These are phyloP conservation scores for Neurospora sp. DNA, from an alignment of 2,329 filamentous ascomycete species.

Conservation along the genomic window DNA sequence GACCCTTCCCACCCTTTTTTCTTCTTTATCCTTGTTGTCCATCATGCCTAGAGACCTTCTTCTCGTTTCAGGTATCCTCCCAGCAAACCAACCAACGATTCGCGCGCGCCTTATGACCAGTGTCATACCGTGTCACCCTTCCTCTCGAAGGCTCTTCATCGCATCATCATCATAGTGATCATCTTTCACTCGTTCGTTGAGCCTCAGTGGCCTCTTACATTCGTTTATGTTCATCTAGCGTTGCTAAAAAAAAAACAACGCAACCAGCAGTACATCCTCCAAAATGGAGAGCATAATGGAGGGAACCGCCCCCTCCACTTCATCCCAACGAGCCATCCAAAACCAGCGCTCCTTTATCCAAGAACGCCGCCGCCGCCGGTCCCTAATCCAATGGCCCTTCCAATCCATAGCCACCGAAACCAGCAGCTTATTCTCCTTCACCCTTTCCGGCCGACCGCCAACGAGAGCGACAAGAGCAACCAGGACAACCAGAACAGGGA, in stretches of 20 bases:
- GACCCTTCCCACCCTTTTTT: not conserved
- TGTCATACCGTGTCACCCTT: not conserved
- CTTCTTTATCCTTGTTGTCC: not conserved
- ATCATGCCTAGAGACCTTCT: not conserved
- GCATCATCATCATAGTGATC: not conserved
- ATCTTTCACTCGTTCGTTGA: not conserved
- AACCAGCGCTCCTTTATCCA: not conserved
- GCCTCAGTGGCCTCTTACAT: not conserved
- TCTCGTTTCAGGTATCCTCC: not conserved
- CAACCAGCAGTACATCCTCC: not conserved
- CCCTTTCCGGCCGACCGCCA: not conserved
- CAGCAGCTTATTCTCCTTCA: constrained; percentile 7
- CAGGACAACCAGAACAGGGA: constrained; percentile 8
- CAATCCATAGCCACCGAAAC: constrained; percentile 22
- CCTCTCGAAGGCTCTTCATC: not conserved
- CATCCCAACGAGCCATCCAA: not conserved
- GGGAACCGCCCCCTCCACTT: not conserved
- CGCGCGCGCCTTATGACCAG: not conserved
- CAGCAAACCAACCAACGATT: not conserved
- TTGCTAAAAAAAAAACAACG: not conserved
- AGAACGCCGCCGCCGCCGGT: not conserved
- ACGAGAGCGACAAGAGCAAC: constrained; percentile 4
- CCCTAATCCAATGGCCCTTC: constrained; percentile 24
- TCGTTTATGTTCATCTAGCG: not conserved
- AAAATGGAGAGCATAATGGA: not conserved